Conservation (phyloP, 2,329 filamentous ascomycete genomes). For the Bertia moriformis region DNA sequence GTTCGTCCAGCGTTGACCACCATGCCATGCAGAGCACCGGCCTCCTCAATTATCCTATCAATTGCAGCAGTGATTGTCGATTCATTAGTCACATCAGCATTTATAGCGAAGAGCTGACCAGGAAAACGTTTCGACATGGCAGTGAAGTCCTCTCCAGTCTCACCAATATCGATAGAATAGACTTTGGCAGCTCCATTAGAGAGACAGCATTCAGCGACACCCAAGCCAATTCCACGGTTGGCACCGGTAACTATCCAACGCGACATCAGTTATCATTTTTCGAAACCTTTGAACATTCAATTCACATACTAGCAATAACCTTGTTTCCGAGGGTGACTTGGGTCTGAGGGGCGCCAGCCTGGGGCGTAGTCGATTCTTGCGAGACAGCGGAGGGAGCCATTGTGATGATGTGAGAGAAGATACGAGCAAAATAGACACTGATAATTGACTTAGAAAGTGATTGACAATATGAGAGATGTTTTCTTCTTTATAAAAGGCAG, state of each 20-base stretch:
- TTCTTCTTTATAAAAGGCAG: too few species aligned
- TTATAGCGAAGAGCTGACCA: constrained; percentile 20
- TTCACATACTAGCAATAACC: constrained; percentile 15
- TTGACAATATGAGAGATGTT: too few species aligned
- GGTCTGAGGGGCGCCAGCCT: constrained; percentile 8
- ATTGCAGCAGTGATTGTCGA: constrained; percentile 24
- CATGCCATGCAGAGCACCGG: constrained; percentile 29
- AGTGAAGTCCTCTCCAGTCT: constrained; percentile 23
- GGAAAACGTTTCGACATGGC: constrained; percentile 21
- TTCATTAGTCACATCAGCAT: constrained; percentile 30
- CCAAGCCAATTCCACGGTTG: constrained; percentile 25
- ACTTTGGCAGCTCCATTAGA: constrained; percentile 24
- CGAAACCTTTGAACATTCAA: neutral
- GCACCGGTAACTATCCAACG: constrained; percentile 15
- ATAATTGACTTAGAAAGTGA: too few species aligned
- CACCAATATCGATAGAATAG: constrained; percentile 29
- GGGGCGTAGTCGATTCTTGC: too few species aligned
- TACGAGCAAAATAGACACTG: too few species aligned
- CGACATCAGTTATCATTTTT: constrained; percentile 1
- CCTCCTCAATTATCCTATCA: constrained; percentile 24
- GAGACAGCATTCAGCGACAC: constrained; percentile 29
- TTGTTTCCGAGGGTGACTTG: constrained; percentile 13
- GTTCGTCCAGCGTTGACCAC: constrained; percentile 33
- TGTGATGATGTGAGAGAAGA: constrained; percentile 21
- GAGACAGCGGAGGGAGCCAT: constrained; percentile 26